Percentiles rank a stretch among this genome's conserved stretches.
phyloP scores from a whole-genome alignment of 345 rosid genomes.

The Salix udensis region DNA sequence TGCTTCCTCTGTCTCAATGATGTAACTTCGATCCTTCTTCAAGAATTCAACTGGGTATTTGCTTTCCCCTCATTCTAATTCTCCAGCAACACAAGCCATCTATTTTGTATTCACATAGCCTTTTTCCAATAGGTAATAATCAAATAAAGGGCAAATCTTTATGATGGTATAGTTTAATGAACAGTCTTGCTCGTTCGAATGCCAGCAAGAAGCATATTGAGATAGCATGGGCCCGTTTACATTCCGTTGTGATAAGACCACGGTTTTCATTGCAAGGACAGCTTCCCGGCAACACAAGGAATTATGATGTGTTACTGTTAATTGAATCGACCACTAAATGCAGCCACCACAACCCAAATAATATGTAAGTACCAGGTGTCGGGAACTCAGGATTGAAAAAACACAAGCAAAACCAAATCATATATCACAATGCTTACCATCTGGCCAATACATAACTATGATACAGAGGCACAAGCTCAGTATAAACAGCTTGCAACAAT shows the following conservation, averaged over 20 bases:
- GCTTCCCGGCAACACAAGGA: not conserved
- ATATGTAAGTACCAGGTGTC: not conserved
- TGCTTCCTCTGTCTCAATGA: not conserved
- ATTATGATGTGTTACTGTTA: not conserved
- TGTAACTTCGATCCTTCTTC: not conserved
- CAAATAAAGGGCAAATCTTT: not conserved
- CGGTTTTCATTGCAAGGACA: not conserved
- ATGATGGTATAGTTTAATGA: not conserved
- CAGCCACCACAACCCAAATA: not conserved
- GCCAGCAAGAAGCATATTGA: not conserved
- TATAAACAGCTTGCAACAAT: slow-evolving; percentile 10
- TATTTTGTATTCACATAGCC: not conserved
- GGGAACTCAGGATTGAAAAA: not conserved
- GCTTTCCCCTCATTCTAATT: not conserved
- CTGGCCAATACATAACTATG: slow-evolving; percentile 24
- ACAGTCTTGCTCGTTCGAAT: not conserved
- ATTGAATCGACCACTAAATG: not conserved
- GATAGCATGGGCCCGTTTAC: not conserved
- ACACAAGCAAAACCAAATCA: not conserved
- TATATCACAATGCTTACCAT: slow-evolving; percentile 13
- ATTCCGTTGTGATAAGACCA: not conserved
- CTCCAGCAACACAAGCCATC: not conserved
- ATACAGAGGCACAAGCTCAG: slow-evolving; percentile 27
- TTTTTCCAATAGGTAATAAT: not conserved
- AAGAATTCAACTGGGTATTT: not conserved